Evolutionary conservation across 1,284 basidiomycete species (phyloP).

Genomic region (Irpex lacteus): DNA sequence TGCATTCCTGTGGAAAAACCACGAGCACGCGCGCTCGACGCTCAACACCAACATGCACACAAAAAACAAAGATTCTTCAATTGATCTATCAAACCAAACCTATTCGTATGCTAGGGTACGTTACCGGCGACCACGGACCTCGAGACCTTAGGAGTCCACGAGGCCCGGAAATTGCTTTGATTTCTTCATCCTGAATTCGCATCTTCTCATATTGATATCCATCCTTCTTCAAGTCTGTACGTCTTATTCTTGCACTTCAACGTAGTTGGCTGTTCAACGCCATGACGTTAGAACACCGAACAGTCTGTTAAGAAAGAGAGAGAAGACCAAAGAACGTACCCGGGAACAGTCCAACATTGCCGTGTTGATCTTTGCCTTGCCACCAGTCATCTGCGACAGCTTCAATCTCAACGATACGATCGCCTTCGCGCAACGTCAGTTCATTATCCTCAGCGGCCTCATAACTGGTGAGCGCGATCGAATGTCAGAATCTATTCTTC

Average conservation of each 20-base stretch:
- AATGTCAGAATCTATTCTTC: too few relatives aligned
- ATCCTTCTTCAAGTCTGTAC: background rate
- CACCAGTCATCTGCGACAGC: conserved; percentile 86
- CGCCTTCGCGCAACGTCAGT: conserved; percentile 80
- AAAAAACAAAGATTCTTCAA: too few relatives aligned
- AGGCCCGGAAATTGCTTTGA: background rate
- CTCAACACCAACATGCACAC: too few relatives aligned
- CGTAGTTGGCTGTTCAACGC: conserved; percentile 49
- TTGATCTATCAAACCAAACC: too few relatives aligned
- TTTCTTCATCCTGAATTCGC: too few relatives aligned
- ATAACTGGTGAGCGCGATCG: conserved; percentile 47
- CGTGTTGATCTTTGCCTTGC: conserved; percentile 67
- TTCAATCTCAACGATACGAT: conserved; percentile 72
- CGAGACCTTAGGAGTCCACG: too few relatives aligned
- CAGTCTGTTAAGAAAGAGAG: conserved; percentile 1
- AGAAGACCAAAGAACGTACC: conserved; percentile 43
- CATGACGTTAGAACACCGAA: conserved; percentile 8
- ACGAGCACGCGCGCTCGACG: too few relatives aligned
- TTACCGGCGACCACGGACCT: background rate
- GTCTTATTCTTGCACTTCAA: conserved; percentile 50
- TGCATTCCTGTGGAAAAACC: too few relatives aligned
- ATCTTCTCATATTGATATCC: too few relatives aligned
- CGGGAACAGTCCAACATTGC: conserved; percentile 80
- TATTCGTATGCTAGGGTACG: background rate
- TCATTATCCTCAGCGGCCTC: conserved; percentile 90